These are phyloP conservation scores for Pythium oligandrum DNA, from an alignment of 352 stramenopile genomes.

Conservation along the genomic window DNA sequence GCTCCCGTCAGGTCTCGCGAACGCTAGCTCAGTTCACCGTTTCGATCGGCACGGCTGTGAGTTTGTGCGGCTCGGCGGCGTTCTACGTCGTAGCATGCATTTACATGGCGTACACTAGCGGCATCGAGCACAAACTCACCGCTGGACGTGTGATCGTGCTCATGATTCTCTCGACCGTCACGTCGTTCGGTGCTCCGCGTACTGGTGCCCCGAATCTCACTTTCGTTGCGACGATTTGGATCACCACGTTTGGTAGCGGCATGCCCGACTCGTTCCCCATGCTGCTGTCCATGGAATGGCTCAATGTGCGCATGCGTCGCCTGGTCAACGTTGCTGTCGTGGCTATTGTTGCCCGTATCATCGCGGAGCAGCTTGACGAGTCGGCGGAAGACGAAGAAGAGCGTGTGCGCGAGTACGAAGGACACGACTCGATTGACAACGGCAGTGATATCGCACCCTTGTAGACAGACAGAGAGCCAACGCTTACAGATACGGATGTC, in stretches of 20 bases:
- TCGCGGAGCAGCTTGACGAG: constrained; percentile 70
- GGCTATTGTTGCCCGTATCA: constrained; percentile 59
- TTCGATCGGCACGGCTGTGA: constrained; percentile 44
- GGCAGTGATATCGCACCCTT: neutral
- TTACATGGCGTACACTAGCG: constrained; percentile 64
- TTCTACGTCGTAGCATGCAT: constrained; percentile 49
- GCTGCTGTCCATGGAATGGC: constrained; percentile 44
- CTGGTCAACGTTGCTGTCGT: constrained; percentile 60
- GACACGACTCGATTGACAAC: neutral
- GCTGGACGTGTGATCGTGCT: constrained; percentile 33
- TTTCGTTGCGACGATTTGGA: constrained; percentile 56
- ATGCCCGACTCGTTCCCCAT: constrained; percentile 39
- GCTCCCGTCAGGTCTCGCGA: constrained; percentile 51
- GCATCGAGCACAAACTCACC: constrained; percentile 32
- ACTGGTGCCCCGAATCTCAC: constrained; percentile 28
- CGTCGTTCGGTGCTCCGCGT: constrained; percentile 46
- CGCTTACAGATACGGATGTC: neutral
- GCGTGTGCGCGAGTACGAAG: constrained; percentile 10
- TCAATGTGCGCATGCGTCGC: constrained; percentile 46
- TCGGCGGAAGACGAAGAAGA: constrained; percentile 68
- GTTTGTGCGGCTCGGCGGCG: constrained; percentile 39
- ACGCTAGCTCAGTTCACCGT: constrained; percentile 61
- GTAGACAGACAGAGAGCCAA: neutral
- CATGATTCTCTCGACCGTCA: constrained; percentile 36
- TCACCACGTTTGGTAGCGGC: constrained; percentile 31